phyloP scores from a whole-genome alignment of 2,329 filamentous ascomycete genomes.

The Mollisia scopiformis region DNA sequence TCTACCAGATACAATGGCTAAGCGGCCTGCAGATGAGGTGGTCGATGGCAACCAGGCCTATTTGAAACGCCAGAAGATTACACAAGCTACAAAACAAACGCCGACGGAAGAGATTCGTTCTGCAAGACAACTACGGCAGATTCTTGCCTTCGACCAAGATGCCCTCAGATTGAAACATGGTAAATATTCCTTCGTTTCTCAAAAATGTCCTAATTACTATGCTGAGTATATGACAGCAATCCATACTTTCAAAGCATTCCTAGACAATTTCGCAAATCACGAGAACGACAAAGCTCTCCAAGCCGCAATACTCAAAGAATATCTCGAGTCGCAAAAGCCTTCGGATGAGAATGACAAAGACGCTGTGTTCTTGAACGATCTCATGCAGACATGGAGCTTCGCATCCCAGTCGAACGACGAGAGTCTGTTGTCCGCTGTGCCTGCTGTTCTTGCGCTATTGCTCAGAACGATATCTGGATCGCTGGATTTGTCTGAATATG shows the following conservation, averaged over 20 bases:
- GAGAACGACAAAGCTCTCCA: slow-evolving; percentile 49
- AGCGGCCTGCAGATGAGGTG: slow-evolving; percentile 32
- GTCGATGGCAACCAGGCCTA: slow-evolving; percentile 37
- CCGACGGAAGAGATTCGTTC: slow-evolving; percentile 63
- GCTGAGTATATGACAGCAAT: slow-evolving; percentile 51
- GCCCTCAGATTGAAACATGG: slow-evolving; percentile 68
- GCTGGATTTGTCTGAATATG: slow-evolving; percentile 75
- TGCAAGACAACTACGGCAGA: slow-evolving; percentile 66
- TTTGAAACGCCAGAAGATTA: slow-evolving; percentile 39
- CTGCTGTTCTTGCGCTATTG: slow-evolving; percentile 80
- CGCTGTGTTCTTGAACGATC: slow-evolving; percentile 70
- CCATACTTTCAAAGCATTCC: slow-evolving; percentile 70
- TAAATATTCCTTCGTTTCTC: slow-evolving; percentile 31
- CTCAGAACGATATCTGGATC: slow-evolving; percentile 76
- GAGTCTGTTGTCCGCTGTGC: slow-evolving; percentile 76
- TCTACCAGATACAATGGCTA: slow-evolving; percentile 29
- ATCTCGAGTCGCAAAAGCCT: slow-evolving; percentile 61
- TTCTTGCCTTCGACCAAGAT: slow-evolving; percentile 74
- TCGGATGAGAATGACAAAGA: slow-evolving; percentile 55
- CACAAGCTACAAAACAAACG: slow-evolving; percentile 50
- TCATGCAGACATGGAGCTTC: slow-evolving; percentile 89
- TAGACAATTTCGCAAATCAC: slow-evolving; percentile 65
- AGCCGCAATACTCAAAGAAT: slow-evolving; percentile 69
- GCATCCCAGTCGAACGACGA: slow-evolving; percentile 81
- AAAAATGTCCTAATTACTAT: background rate